Evolutionary conservation across 1,284 basidiomycete species (phyloP).

Genomic region (Macrocystidia cucumis): DNA sequence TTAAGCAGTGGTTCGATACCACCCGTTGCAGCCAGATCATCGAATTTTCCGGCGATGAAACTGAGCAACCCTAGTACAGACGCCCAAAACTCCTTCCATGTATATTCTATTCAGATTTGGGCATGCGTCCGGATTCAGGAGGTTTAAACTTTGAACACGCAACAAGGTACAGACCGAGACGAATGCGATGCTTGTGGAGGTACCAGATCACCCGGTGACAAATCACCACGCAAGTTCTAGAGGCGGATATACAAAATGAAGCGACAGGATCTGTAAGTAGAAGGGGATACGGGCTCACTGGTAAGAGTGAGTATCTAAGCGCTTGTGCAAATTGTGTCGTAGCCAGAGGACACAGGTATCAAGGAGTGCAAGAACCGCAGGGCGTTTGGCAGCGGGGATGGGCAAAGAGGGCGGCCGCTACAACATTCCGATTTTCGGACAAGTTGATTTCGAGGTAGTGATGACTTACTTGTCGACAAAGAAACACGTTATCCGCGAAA

Average conservation of each 20-base stretch:
- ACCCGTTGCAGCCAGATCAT: slow-evolving; percentile 38
- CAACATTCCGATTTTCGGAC: too few species aligned
- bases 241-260: slow-evolving; percentile 5
- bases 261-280: neutral
- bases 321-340: slow-evolving; percentile 58
- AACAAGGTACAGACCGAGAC: slow-evolving; percentile 34
- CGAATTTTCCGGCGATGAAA: slow-evolving; percentile 45
- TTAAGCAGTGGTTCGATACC: slow-evolving; percentile 42
- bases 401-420: slow-evolving; percentile 49
- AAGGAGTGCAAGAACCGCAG: slow-evolving; percentile 46
- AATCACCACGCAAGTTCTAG: slow-evolving; percentile 45
- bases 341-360: slow-evolving; percentile 65
- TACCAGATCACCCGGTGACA: slow-evolving; percentile 48
- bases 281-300: slow-evolving; percentile 28
- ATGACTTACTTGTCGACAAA: slow-evolving; percentile 52
- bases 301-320: slow-evolving; percentile 47
- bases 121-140: too few species aligned
- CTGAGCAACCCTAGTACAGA: slow-evolving; percentile 43
- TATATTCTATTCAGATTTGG: slow-evolving; percentile 35
- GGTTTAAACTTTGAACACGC: neutral
- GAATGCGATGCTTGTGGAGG: slow-evolving; percentile 39
- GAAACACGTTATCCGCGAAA: slow-evolving; percentile 28
- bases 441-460: too few species aligned
- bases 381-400: slow-evolving; percentile 23
- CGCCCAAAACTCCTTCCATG: slow-evolving; percentile 58